Percentiles rank a stretch among this genome's conserved stretches.
These are phyloP conservation scores for Haplographium delicatum DNA, from an alignment of 495 filamentous ascomycete genomes.

Conservation along the genomic window DNA sequence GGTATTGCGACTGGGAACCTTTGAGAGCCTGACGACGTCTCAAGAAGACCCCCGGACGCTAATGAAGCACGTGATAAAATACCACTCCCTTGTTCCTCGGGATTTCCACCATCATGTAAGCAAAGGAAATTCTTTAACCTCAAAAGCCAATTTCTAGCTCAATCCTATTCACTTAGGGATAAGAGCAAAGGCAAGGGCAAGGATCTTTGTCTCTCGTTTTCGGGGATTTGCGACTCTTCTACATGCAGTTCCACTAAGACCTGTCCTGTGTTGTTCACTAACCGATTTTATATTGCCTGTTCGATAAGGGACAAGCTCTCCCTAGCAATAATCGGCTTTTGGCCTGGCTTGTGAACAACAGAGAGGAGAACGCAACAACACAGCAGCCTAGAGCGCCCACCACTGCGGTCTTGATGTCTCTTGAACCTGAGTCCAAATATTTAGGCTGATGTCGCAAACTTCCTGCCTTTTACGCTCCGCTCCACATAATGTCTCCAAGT, in stretches of 20 bases:
- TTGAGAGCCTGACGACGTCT: slow-evolving; percentile 7
- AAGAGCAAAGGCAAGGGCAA: too few relatives aligned
- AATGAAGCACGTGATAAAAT: slow-evolving; percentile 11
- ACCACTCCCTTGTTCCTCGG: background rate
- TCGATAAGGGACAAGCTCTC: too few relatives aligned
- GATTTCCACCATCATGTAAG: background rate
- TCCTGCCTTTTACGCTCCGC: slow-evolving; percentile 17
- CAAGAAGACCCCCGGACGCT: slow-evolving; percentile 1
- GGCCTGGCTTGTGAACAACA: too few relatives aligned
- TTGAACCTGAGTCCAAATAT: slow-evolving; percentile 2
- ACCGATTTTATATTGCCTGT: too few relatives aligned
- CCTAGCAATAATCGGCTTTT: too few relatives aligned
- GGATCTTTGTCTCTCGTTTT: too few relatives aligned
- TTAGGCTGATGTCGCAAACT: slow-evolving; percentile 25
- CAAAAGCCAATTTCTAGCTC: too few relatives aligned
- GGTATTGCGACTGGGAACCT: slow-evolving; percentile 20
- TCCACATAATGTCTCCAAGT: slow-evolving; percentile 16
- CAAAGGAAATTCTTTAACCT: background rate
- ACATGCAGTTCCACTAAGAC: too few relatives aligned
- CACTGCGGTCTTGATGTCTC: slow-evolving; percentile 16
- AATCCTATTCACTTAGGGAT: too few relatives aligned
- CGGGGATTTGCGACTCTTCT: too few relatives aligned
- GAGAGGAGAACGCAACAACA: too few relatives aligned
- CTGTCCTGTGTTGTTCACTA: too few relatives aligned
- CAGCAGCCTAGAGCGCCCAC: background rate